These are phyloP conservation scores for Escallonia rubra DNA, from an alignment of 129 eudicot species.

Conservation along the genomic window DNA sequence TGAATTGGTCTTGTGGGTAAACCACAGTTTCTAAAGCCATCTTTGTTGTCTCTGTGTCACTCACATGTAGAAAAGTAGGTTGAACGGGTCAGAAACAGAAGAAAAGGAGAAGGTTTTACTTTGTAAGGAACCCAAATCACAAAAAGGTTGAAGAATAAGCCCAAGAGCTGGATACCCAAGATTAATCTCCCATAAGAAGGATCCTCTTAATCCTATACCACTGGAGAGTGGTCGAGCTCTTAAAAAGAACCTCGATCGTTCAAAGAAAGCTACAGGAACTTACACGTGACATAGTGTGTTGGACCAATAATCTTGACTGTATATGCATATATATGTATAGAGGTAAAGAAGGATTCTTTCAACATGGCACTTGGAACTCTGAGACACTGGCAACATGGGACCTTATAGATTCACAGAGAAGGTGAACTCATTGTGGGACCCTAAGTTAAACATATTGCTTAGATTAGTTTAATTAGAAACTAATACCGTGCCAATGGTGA, in stretches of 20 bases:
- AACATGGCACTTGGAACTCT: not conserved
- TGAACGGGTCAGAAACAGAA: not conserved
- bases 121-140: not conserved
- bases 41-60: not conserved
- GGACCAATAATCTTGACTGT: conserved; percentile 16
- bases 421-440: not conserved
- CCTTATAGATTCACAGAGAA: not conserved
- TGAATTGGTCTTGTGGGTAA: conserved; percentile 43
- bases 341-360: not conserved
- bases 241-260: conserved; percentile 14
- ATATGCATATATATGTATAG: not conserved
- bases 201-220: conserved; percentile 13
- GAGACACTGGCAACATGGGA: not conserved
- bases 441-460: too few species aligned
- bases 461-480: too few species aligned
- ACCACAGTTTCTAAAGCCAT: conserved; percentile 58
- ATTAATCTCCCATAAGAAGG: conserved; percentile 19
- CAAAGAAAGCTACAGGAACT: conserved; percentile 27
- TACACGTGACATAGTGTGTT: conserved; percentile 37
- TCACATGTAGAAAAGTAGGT: not conserved
- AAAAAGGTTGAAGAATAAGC: conserved; percentile 12
- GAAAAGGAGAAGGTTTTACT: too few species aligned
- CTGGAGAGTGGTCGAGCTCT: conserved; percentile 10
- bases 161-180: conserved; percentile 19
- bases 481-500: too few species aligned